Base-by-base conservation (phyloP, 176 grass and related monocot species). In the Raddia distichophylla region DNA sequence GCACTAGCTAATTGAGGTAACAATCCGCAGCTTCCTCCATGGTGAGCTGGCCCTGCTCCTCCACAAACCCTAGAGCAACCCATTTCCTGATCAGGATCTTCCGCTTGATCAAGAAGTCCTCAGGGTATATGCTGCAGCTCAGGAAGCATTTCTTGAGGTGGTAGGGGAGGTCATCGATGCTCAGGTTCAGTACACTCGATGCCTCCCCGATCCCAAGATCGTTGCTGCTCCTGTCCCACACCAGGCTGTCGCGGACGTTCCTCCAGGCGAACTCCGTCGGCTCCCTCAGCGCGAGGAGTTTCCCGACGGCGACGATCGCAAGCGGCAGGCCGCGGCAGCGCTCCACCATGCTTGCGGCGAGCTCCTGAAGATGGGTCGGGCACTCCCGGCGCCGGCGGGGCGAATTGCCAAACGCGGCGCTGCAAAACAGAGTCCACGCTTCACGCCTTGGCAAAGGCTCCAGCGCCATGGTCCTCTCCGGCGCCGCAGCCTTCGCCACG, bases 91-190 rank as follows among this genome's bases (percentile, higher is more conserved):
- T 79, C 5, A 83, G 2, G 3, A 13, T 60, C 60, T 86, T 86
- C n/a, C 71, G 52, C 13, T 69, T 69, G 43, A 90, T 59, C 22
- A 2, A 13, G 2, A 44, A 14, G 69, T 61, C 76, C 33, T 82
- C 76, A 0, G 82, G 78, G 12, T 64, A 85, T 0, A 73, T 14
- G 18, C 71, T 72, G 46, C 88, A 90, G 20, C 81, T 65, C 11
- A 90, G 43, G 60, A 90, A 86, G 42, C 88, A 90, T 52, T 51
- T 73, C 54, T 74, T 82, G 0, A 86, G 20, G 44, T 68, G 10
- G 8, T 75, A 42, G 3, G 87, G 82, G 3, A 89, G 62, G 20
- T 90, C 51, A 19, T 77, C 66, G 64, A 76, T 81, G 33, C 82
- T 85, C 3, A 85, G 9, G 17, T 48, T 82, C 0, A 86, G 9